Evolutionary conservation across 2,329 filamentous ascomycete species (phyloP), one percentile per base, ranked within the genome.

Genomic region (Aspergillus novoparasiticus): DNA sequence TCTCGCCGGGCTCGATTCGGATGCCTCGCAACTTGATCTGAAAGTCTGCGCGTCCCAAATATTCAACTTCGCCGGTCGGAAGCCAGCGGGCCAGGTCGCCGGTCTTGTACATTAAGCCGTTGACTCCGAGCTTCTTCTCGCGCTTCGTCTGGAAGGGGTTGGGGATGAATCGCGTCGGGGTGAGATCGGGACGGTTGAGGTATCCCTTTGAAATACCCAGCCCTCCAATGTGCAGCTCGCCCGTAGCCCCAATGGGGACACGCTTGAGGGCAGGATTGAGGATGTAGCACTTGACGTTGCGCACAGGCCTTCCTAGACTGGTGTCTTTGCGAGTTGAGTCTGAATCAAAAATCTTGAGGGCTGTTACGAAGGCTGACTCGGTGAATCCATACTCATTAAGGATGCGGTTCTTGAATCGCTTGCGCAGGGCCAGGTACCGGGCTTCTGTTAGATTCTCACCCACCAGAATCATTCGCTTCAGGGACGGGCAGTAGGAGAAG

Each of bases 11-110:
- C 75, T 87, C 89, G 51, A 88, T 84, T 55, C 87, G 79, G 66
- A 84, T 86, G 30, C 89, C 89, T 3, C 81, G 79, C 26, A 89
- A 74, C 73, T 90, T 90, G 62, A 88, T 83, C 71, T 87, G 87
- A 48, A 82, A 82, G 64, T 89, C 87, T 64, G 85, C 86, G 45
- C 88, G 81, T 2, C 86, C 86, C 10, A 87, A 45, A 23, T 57
- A 66, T 57, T 69, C 66, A 16, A 69, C 58, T n/a, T 65, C 66
- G 6, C 66, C 66, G 58, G 51, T 61, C 4, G 67, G 64, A 4
- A 66, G 54, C 56, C 61, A 68, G 12, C 68, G 51, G 1, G 63
- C 68, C 26, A 71, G 43, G 48, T 72, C 70, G 9, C 70, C 70
- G 19, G 67, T 72, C 19, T 62, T 62, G 51, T 72, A 71, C 39